Base-by-base conservation (phyloP, 1,284 basidiomycete genomes). In the Rhodotorula sp. region DNA sequence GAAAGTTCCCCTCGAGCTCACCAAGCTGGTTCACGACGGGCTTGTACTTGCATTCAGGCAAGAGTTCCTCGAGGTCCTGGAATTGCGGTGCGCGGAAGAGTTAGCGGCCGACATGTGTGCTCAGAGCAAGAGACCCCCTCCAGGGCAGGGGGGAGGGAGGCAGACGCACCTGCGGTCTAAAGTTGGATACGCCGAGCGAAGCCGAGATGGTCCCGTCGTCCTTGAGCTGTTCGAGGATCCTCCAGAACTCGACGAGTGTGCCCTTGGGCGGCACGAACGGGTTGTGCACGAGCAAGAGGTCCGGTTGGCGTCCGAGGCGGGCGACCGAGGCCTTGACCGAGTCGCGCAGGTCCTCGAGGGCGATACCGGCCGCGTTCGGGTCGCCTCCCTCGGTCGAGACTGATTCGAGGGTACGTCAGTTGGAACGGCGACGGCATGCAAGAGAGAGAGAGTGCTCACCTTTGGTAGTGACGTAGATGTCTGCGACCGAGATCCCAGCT, bases 151-250 rank as follows among this genome's bases (percentile, higher is more conserved):
- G 53, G 14, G n/a, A n/a, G 49, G 17, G 30, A 56, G 15, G n/a
- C n/a, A 17, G 20, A 30, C 59, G 29, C 29, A 60, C 59, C 46
- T 73, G 71, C n/a, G 71, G 73, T 15, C 75, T 69, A 69, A 77
- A 78, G 69, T 78, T 78, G 60, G 70, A 75, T 8, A 70, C 73
- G 30, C 77, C 77, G 29, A 78, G 61, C 30, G 61, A 64, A 0
- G 72, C 69, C 24, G 73, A 74, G 17, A 78, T 65, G 66, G 75
- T 69, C 29, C 76, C 77, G 37, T 69, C 56, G 42, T 77, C 76
- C 66, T 77, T 77, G 66, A 77, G 66, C 24, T 69, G 57, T 62
- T 78, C 77, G 45, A 78, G 67, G 24, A 76, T 68, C 42, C 69
- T 64, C 76, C 76, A 78, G 30, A 76, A 75, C 29, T 72, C 67